Percentiles rank a stretch among this genome's conserved stretches.
Evolutionary conservation across 371 early-diverging fungal species (phyloP).

Genomic region (Mucor plumbeus): DNA sequence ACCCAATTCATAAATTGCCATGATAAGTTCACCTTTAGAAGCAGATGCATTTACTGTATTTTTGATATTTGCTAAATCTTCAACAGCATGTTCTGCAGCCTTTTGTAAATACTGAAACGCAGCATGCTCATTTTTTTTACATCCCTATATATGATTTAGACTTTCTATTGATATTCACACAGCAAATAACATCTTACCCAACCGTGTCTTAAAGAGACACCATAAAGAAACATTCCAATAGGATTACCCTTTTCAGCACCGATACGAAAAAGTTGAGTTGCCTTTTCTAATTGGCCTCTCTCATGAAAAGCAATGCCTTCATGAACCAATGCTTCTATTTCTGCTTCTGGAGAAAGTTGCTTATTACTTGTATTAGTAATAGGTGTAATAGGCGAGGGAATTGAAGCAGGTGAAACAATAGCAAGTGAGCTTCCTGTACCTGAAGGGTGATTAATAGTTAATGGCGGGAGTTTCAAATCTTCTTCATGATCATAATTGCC

Average conservation of each 20-base stretch:
- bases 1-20: conserved; percentile 88
- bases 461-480: conserved; percentile 21
- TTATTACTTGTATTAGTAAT: not conserved
- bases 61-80: conserved; percentile 53
- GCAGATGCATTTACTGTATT: conserved; percentile 33
- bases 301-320: conserved; percentile 74
- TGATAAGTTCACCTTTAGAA: conserved; percentile 67
- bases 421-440: conserved; percentile 3
- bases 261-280: conserved; percentile 73
- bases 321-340: conserved; percentile 41
- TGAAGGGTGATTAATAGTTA: conserved; percentile 11
- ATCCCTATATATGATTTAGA: conserved; percentile 51
- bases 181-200: conserved; percentile 51
- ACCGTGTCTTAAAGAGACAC: conserved; percentile 83
- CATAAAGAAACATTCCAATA: conserved; percentile 82
- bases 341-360: not conserved
- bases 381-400: conserved; percentile 22
- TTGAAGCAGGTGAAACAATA: conserved; percentile 23
- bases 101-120: conserved; percentile 78
- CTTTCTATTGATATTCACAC: too few species aligned
- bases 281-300: conserved; percentile 68
- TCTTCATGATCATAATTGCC: not conserved
- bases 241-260: conserved; percentile 73
- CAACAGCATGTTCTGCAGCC: conserved; percentile 77
- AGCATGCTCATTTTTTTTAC: conserved; percentile 64